These are phyloP conservation scores for Eimeria praecox DNA, from an alignment of 169 alveolate species.

Conservation along the genomic window DNA sequence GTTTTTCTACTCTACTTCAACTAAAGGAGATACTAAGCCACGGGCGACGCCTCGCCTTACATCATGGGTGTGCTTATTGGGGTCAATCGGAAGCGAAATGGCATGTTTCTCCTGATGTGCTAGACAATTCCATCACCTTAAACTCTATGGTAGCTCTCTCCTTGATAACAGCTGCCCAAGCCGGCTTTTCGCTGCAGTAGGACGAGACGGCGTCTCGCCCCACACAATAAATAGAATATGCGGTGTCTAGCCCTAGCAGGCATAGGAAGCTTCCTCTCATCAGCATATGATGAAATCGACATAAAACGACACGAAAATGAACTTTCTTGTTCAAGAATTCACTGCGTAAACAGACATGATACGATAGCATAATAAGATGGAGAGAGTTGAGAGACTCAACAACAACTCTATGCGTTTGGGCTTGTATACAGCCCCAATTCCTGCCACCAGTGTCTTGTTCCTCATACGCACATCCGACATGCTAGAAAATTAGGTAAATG, in stretches of 20 bases:
- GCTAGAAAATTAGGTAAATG: background rate
- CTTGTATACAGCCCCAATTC: slow-evolving; percentile 11
- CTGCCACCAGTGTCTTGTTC: background rate
- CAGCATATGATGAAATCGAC: background rate
- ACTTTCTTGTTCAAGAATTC: background rate
- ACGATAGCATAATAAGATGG: background rate
- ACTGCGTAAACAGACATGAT: too few relatives aligned
- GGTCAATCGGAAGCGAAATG: background rate
- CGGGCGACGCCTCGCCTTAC: background rate
- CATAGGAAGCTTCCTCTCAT: background rate
- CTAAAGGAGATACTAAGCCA: background rate
- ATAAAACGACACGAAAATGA: too few relatives aligned
- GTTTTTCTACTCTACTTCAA: background rate
- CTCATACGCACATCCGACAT: background rate
- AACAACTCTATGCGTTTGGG: background rate
- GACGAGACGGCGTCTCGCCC: background rate
- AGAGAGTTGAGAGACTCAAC: background rate
- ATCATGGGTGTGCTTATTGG: background rate
- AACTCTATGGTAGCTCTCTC: background rate
- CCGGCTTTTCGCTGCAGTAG: background rate
- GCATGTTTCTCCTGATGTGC: background rate
- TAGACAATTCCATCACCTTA: background rate
- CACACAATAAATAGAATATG: background rate
- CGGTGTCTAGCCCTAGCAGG: background rate
- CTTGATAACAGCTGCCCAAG: background rate